phyloP scores from a whole-genome alignment of 225 moss, liverwort and hornwort genomes.

The Physcomitrellopsis africana region DNA sequence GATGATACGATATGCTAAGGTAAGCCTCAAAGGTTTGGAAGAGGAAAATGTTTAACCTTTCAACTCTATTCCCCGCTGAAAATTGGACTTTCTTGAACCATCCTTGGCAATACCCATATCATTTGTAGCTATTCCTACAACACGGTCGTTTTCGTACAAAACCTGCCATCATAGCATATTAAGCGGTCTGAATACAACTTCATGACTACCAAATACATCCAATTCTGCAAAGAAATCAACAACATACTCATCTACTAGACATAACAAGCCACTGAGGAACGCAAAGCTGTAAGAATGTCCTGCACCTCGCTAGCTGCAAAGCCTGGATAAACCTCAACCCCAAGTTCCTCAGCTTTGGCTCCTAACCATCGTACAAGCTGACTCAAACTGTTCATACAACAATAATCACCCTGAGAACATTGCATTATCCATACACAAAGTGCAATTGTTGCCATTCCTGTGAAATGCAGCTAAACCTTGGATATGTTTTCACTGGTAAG shows the following conservation, averaged over 20 bases:
- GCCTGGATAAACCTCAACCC: constrained; percentile 89
- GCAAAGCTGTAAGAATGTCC: constrained; percentile 1
- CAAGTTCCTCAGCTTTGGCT: constrained; percentile 78
- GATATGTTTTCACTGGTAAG: neutral
- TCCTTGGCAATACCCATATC: constrained; percentile 82
- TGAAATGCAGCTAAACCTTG: neutral
- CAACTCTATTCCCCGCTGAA: constrained; percentile 74
- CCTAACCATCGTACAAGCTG: constrained; percentile 90
- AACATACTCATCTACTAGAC: neutral
- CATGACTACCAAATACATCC: neutral
- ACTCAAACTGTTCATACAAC: constrained; percentile 58
- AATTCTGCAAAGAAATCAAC: neutral
- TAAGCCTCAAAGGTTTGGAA: neutral
- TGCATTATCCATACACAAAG: neutral
- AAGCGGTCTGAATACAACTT: constrained; percentile 10
- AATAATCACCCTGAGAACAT: constrained; percentile 4
- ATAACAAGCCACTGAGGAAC: neutral
- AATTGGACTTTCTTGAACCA: constrained; percentile 68
- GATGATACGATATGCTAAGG: neutral
- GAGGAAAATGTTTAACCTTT: constrained; percentile 50
- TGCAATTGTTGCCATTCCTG: constrained; percentile 11
- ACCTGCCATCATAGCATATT: constrained; percentile 35
- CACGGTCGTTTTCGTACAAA: constrained; percentile 64
- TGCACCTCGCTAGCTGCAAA: constrained; percentile 83
- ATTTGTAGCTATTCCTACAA: constrained; percentile 79